A percentile compares a stretch with the other conserved stretches of the same genome.
Evolutionary conservation across 2,329 filamentous ascomycete genomes (phyloP).

Genomic region (Fusarium sp.): DNA sequence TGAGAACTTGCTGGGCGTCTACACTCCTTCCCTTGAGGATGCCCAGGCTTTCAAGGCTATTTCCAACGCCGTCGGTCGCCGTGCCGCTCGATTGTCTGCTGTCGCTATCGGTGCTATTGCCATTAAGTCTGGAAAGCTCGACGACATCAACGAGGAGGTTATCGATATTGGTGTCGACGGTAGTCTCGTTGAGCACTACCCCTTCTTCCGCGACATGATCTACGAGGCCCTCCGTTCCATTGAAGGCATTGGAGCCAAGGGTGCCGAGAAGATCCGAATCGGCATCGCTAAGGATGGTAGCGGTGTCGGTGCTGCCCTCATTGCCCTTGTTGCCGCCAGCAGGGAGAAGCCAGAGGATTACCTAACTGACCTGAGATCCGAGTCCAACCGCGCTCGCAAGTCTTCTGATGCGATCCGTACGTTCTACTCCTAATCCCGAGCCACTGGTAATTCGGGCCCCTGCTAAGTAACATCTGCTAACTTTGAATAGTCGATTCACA

Average conservation of each 20-base stretch:
- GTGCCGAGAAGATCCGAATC: constrained; percentile 89
- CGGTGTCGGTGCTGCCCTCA: constrained; percentile 85
- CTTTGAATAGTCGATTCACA: constrained; percentile 49
- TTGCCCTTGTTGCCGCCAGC: constrained; percentile 86
- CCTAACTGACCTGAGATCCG: constrained; percentile 57
- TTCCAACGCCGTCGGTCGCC: constrained; percentile 84
- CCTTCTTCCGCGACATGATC: constrained; percentile 89
- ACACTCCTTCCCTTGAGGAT: constrained; percentile 82
- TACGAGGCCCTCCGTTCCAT: constrained; percentile 83
- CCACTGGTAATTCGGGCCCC: constrained; percentile 5
- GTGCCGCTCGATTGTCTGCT: constrained; percentile 87
- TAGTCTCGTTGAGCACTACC: constrained; percentile 94
- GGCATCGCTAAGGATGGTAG: constrained; percentile 97
- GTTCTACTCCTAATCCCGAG: constrained; percentile 32
- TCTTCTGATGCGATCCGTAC: constrained; percentile 50
- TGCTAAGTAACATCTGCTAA: constrained; percentile 40
- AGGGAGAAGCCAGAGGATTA: constrained; percentile 67
- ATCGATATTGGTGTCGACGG: constrained; percentile 95
- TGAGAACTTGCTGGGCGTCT: constrained; percentile 80
- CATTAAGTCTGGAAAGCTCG: constrained; percentile 80
- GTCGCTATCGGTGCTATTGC: constrained; percentile 89
- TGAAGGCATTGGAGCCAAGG: constrained; percentile 79
- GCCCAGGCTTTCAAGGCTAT: constrained; percentile 89
- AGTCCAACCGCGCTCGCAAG: constrained; percentile 52
- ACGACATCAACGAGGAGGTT: constrained; percentile 73